phyloP scores from a whole-genome alignment of 495 filamentous ascomycete species.

The Aspergillus funiculosus region DNA sequence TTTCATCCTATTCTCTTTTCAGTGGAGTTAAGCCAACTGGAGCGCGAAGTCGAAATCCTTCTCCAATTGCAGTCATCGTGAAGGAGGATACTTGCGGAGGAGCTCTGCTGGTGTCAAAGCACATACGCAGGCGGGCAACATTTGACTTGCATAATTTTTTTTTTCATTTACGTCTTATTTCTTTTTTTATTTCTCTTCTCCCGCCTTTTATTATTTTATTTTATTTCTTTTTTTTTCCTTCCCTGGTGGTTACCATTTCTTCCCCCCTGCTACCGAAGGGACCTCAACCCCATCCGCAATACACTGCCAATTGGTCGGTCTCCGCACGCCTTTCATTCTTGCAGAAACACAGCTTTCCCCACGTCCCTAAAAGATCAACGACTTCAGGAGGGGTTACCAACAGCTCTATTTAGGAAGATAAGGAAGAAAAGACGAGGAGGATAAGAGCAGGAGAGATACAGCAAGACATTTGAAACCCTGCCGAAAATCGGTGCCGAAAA shows the following conservation, averaged over 20 bases:
- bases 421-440: not conserved
- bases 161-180: slow-evolving; percentile 11
- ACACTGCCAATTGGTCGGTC: slow-evolving; percentile 31
- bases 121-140: slow-evolving; percentile 21
- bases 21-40: slow-evolving; percentile 24
- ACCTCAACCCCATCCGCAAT: slow-evolving; percentile 12
- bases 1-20: slow-evolving; percentile 9
- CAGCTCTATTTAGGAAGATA: slow-evolving; percentile 8
- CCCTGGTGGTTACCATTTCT: slow-evolving; percentile 15
- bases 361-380: slow-evolving; percentile 35
- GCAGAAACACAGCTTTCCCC: slow-evolving; percentile 39
- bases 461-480: slow-evolving; percentile 14
- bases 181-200: slow-evolving; percentile 14
- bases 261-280: slow-evolving; percentile 17
- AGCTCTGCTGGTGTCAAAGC: slow-evolving; percentile 26
- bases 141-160: slow-evolving; percentile 21
- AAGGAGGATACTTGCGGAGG: slow-evolving; percentile 18
- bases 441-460: slow-evolving; percentile 4
- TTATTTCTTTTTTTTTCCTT: slow-evolving; percentile 13
- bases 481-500: slow-evolving; percentile 16
- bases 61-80: slow-evolving; percentile 12
- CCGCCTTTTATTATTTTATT: slow-evolving; percentile 8
- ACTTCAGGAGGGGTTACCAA: slow-evolving; percentile 30
- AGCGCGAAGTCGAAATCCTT: slow-evolving; percentile 14
- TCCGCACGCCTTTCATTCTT: slow-evolving; percentile 27